These are phyloP conservation scores for Agrostemma githago DNA, from an alignment of 148 eudicot species.

Conservation along the genomic window DNA sequence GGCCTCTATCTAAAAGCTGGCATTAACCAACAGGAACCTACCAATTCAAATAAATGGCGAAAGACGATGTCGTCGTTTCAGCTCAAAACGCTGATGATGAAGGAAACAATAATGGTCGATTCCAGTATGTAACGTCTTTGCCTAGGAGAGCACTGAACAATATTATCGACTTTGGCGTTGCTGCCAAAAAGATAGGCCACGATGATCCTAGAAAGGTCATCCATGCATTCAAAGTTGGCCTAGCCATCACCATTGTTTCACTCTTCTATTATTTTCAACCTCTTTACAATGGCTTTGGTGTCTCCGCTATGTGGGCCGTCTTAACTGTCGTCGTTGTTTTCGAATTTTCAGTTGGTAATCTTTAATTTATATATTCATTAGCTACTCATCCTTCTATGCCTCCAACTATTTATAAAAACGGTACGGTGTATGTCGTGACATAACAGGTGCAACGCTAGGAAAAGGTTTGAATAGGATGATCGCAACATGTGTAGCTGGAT, in stretches of 20 bases:
- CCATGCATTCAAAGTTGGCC: constrained; percentile 35
- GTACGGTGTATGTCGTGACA: too few relatives aligned
- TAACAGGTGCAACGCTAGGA: constrained; percentile 36
- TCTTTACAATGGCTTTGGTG: constrained; percentile 29
- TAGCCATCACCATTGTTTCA: constrained; percentile 34
- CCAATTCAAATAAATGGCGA: background rate
- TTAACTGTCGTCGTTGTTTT: constrained; percentile 36
- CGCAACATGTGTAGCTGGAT: constrained; percentile 32
- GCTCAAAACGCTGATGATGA: background rate
- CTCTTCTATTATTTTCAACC: constrained; percentile 33
- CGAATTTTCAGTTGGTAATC: constrained; percentile 33
- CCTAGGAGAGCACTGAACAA: constrained; percentile 8
- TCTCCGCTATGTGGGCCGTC: constrained; percentile 35
- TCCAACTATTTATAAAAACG: too few relatives aligned
- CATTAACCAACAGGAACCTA: background rate
- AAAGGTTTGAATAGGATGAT: constrained; percentile 34
- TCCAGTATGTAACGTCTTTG: constrained; percentile 11
- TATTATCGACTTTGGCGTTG: constrained; percentile 7
- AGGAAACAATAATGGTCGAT: background rate
- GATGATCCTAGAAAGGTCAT: constrained; percentile 32
- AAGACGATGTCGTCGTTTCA: constrained; percentile 9
- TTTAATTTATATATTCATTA: too few relatives aligned
- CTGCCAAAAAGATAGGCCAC: constrained; percentile 22
- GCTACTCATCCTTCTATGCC: too few relatives aligned
- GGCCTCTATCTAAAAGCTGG: background rate